Base-by-base conservation (phyloP, 2,329 filamentous ascomycete genomes). In the Ophiostoma piceae region DNA sequence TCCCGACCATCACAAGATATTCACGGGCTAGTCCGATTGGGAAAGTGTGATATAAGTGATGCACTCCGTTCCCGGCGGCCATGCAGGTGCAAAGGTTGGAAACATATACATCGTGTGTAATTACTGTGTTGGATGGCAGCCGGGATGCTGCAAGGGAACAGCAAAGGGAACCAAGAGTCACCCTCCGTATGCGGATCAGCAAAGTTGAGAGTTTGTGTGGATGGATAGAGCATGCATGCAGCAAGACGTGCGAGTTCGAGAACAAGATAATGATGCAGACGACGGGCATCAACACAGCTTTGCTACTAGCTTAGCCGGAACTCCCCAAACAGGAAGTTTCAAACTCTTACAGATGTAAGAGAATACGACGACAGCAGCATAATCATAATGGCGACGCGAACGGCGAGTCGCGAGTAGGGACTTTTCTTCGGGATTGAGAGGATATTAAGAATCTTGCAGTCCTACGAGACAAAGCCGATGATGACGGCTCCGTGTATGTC, bases 261-360 rank as follows among this genome's bases (percentile, higher is more conserved):
- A 47, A 47, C 16, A n/a, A 47, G 51, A 57, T 11, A 57, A 3
- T 26, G 26, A 9, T 41, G 11, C 39, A 12, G 11, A 26, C n/a
- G 5, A 22, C 22, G 22, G 57, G 29, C 26, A 19, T 26, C 29
- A 35, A 35, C 14, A 22, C 29, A 32, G 57, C 26, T 62, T 11
- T n/a, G 14, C 3, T 35, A 9, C 57, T 35, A 62, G 57, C 57
- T 22, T 41, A 19, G 35, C 32, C 35, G 62, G 19, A 41, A 65
- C 41, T 39, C 62, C 57, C 62, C 35, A 65, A 65, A 65, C 32
- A 65, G 62, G 32, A 65, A 65, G 32, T 65, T 37, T 37, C 29
- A 39, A 65, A 5, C 51, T 57, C 51, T 26, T 57, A 57, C 51
- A 57, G 26, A 29, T 29, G 26, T 29, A 26, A 3, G 51, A 47